Evolutionary conservation across 495 filamentous ascomycete genomes (phyloP).

Genomic region (Aspergillus bridgeri): DNA sequence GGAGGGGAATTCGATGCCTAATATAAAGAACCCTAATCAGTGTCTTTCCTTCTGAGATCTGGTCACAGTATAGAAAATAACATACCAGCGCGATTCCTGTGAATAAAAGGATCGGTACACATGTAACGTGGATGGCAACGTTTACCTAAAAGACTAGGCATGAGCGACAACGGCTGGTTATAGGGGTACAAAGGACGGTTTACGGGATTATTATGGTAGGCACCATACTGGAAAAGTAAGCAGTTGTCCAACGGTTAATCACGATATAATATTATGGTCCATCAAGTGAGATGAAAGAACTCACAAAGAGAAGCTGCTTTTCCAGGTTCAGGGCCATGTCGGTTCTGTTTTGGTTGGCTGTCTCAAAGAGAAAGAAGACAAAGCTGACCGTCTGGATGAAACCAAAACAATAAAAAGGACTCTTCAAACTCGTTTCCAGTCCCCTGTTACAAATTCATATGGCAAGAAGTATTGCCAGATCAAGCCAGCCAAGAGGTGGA

Average conservation of each 20-base stretch:
- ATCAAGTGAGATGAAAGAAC: constrained; percentile 24
- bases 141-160: constrained; percentile 62
- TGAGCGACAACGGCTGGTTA: constrained; percentile 1
- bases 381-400: background rate
- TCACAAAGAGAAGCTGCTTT: constrained; percentile 75
- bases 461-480: constrained; percentile 8
- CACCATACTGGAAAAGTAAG: constrained; percentile 70
- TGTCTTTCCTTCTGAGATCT: background rate
- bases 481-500: constrained; percentile 17
- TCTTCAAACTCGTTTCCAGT: background rate
- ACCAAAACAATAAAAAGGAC: background rate
- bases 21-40: constrained; percentile 1
- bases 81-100: constrained; percentile 76
- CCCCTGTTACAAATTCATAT: background rate
- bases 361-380: background rate
- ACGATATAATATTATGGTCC: background rate
- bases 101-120: constrained; percentile 80
- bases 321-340: constrained; percentile 74
- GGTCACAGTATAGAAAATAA: constrained; percentile 2
- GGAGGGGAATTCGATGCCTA: constrained; percentile 75
- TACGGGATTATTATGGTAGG: constrained; percentile 87
- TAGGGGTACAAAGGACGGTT: constrained; percentile 1
- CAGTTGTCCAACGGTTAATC: constrained; percentile 5
- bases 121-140: constrained; percentile 83
- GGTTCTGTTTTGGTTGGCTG: constrained; percentile 2